Base-by-base conservation (phyloP, 192 early-diverging fungal genomes). In the Coemansia sp. region DNA sequence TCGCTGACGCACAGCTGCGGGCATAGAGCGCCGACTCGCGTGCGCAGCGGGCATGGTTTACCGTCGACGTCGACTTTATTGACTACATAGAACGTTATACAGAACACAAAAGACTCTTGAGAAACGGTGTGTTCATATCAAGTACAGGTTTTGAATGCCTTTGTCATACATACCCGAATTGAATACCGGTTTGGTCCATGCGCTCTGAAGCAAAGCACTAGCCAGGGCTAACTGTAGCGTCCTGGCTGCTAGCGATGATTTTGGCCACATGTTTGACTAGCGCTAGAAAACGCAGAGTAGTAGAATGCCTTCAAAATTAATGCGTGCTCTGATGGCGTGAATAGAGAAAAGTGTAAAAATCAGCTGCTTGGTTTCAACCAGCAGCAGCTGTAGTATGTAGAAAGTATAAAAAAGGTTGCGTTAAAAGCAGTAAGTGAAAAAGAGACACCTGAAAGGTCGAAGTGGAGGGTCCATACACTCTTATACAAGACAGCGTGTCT, bases 1-100 rank as follows among this genome's bases (percentile, higher is more conserved):
- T 81, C 70, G 55, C 67, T 59, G 8, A 87, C 86, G 56, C 86
- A 87, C 14, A 87, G 23, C n/a, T 62, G 55, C 9, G 84, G 80
- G 51, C 86, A 87, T n/a, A 76, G 63, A 20, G 73, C 69, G 11
- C 67, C 67, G 9, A 66, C 46, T 59, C 79, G 78, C 0, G 74
- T 79, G 24, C 71, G 73, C 42, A 73, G 51, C n/a, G 86, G 77
- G 28, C 86, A 87, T 23, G 48, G 37, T 6, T 67, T 61, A 6
- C 86, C 86, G 20, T 84, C 28, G 23, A 42, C 48, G 24, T 83
- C 69, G 42, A 81, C 71, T 48, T 76, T 70, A 64, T 87, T 87
- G 26, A 85, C 86, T 87, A 77, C 18, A 62, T 50, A 13, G 5
- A 42, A 6, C 13, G 28, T n/a, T 33, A 13, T 14, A 16, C 5